Base-by-base conservation (phyloP, 768 basidiomycete genomes). In the Hericium erinaceus region DNA sequence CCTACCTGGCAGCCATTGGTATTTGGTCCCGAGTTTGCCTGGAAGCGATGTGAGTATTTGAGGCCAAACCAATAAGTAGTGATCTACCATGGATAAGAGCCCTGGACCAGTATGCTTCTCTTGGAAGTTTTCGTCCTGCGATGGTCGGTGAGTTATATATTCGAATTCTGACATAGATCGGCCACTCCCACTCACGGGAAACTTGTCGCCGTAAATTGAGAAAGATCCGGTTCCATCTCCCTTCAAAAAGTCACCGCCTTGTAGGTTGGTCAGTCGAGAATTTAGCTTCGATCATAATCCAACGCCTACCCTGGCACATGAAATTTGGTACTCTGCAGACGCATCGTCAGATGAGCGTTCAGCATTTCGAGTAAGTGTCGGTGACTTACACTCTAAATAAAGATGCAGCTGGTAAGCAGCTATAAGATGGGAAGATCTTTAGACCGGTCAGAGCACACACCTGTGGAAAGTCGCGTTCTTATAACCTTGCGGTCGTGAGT, bases 131-230 rank as follows among this genome's bases (percentile, higher is more conserved):
- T 98, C 95, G 66, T 98, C 95, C 86, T 95, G 60, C 22, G 16
- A 37, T 15, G 26, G 28, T 12, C 39, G 60, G 26, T 61, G 46
- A 20, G 28, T 28, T 11, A 41, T 4, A 16, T 11, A 1, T 15
- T 24, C 3, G 24, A 7, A 4, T 2, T 16, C 8, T 3, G 22
- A 52, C 2, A 37, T 16, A 20, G 49, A 28, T 24, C 16, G 39
- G 41, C 10, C 10, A 73, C 83, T 58, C 48, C 10, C 10, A 73
- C 83, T 58, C 48, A 95, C 94, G 0, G 86, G 88, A 66, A 95
- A 95, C 64, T 90, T 92, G 65, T 91, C 88, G 24, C 95, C 95
- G 65, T 97, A 98, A 62, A 99, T 92, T n/a, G 92, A 95, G 72
- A 95, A 94, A 0, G 87, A 84, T 1, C 97, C 97, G 1, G 95